These are phyloP conservation scores for Starmerella apicola DNA, from an alignment of 805 yeast species.

Conservation along the genomic window DNA sequence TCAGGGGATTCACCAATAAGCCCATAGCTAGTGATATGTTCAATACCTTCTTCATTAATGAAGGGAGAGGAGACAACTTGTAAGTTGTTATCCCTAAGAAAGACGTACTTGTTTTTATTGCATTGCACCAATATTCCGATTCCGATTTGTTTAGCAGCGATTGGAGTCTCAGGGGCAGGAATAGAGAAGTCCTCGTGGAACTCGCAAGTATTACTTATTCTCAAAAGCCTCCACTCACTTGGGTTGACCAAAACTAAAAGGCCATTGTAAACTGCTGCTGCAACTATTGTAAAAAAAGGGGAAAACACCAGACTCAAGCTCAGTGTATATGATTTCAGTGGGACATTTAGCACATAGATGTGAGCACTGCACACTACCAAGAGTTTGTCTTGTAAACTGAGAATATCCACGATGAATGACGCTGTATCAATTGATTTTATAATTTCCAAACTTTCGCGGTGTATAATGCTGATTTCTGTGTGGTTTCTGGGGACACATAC, in stretches of 20 bases:
- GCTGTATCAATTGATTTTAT: not conserved
- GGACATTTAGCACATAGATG: slow-evolving; percentile 1
- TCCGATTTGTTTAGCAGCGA: not conserved
- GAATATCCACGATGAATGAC: slow-evolving; percentile 5
- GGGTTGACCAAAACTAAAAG: slow-evolving; percentile 3
- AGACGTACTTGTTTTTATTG: not conserved
- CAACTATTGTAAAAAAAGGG: not conserved
- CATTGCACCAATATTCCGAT: slow-evolving; percentile 6
- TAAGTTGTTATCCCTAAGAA: slow-evolving; percentile 10
- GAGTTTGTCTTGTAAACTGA: slow-evolving; percentile 1
- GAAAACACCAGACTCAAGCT: not conserved
- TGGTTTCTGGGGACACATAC: slow-evolving; percentile 5
- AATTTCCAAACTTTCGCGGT: slow-evolving; percentile 10
- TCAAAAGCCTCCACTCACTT: slow-evolving; percentile 5
- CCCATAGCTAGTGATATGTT: not conserved
- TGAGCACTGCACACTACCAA: slow-evolving; percentile 6
- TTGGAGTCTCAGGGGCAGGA: slow-evolving; percentile 5
- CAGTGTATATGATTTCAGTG: not conserved
- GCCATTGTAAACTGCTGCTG: not conserved
- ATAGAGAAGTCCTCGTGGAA: slow-evolving; percentile 11
- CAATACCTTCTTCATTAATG: not conserved
- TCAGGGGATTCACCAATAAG: too few species aligned
- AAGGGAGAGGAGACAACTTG: slow-evolving; percentile 5
- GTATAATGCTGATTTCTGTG: slow-evolving; percentile 1
- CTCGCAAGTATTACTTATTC: not conserved